phyloP scores from a whole-genome alignment of 371 early-diverging fungal genomes.

The Mortierella sp. region DNA sequence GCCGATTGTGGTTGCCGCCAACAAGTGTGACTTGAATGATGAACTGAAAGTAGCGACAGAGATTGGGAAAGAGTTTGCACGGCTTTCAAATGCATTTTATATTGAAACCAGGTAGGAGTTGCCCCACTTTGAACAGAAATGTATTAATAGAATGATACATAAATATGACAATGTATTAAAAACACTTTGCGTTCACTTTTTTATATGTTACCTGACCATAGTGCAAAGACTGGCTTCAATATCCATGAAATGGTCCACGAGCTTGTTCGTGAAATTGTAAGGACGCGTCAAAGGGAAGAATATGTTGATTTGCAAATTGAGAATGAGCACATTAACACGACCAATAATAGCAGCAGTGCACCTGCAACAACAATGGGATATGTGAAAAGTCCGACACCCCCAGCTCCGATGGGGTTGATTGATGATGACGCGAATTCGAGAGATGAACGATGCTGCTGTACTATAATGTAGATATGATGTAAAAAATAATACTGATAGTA shows the following conservation, averaged over 20 bases:
- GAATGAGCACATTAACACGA: too few species aligned
- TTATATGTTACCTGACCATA: neutral
- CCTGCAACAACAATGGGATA: constrained; percentile 13
- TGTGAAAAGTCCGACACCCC: constrained; percentile 34
- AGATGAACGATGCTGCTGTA: constrained; percentile 35
- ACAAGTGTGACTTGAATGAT: constrained; percentile 72
- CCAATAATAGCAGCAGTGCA: neutral
- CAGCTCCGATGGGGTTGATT: constrained; percentile 14
- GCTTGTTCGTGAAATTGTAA: constrained; percentile 40
- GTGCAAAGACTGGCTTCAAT: constrained; percentile 55
- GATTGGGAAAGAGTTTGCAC: constrained; percentile 60
- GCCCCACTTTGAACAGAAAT: neutral
- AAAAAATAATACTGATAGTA: neutral
- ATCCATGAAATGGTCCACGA: constrained; percentile 48
- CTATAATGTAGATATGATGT: constrained; percentile 27
- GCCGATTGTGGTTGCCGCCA: constrained; percentile 74
- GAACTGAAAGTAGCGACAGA: constrained; percentile 62
- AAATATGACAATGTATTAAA: too few species aligned
- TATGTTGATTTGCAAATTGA: neutral
- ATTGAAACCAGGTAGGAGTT: constrained; percentile 64
- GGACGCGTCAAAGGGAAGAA: constrained; percentile 18
- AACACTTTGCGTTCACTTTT: too few species aligned
- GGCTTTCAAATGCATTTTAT: constrained; percentile 55
- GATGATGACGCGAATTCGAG: neutral
- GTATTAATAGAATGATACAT: too few species aligned